A percentile compares a stretch with the other conserved stretches of the same genome.
Evolutionary conservation across 1,139 yeast species (phyloP).

Genomic region (Candida buenavistaensis): DNA sequence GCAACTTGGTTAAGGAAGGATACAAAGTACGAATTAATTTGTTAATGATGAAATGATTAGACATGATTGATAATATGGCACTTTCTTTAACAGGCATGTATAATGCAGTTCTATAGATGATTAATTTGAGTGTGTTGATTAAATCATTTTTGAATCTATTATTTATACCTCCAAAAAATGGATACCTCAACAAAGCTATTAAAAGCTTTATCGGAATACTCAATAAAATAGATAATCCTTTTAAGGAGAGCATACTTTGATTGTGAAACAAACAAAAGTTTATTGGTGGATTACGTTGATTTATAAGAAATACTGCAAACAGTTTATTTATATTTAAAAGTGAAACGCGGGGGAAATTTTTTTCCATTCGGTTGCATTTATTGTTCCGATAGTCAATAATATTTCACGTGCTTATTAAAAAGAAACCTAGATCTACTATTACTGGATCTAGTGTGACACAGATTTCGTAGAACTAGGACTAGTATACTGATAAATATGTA

Average conservation of each 20-base stretch:
- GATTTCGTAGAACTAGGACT: too few species aligned
- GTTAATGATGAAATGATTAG: conserved; percentile 8
- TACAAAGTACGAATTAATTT: conserved; percentile 7
- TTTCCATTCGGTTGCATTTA: too few species aligned
- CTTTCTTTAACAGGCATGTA: conserved; percentile 12
- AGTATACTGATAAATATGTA: too few species aligned
- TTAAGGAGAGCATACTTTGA: conserved; percentile 10
- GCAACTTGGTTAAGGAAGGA: conserved; percentile 15
- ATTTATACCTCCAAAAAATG: conserved; percentile 14
- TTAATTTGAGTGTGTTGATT: conserved; percentile 11
- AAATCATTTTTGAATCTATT: conserved; percentile 8
- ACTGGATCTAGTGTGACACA: too few species aligned
- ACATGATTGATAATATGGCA: conserved; percentile 4
- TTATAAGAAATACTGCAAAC: too few species aligned
- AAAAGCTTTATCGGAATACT: conserved; percentile 11
- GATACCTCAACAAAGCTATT: conserved; percentile 11
- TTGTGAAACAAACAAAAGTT: neutral
- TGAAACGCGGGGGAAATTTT: too few species aligned
- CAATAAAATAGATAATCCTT: conserved; percentile 7
- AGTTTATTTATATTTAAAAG: too few species aligned
- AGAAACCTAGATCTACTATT: too few species aligned
- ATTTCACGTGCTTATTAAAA: too few species aligned
- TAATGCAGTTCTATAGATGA: conserved; percentile 10
- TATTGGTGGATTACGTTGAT: too few species aligned
- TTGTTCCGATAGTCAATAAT: too few species aligned